These are phyloP conservation scores for Coniochaeta sp. DNA, from an alignment of 2,329 filamentous ascomycete species.

Conservation along the genomic window DNA sequence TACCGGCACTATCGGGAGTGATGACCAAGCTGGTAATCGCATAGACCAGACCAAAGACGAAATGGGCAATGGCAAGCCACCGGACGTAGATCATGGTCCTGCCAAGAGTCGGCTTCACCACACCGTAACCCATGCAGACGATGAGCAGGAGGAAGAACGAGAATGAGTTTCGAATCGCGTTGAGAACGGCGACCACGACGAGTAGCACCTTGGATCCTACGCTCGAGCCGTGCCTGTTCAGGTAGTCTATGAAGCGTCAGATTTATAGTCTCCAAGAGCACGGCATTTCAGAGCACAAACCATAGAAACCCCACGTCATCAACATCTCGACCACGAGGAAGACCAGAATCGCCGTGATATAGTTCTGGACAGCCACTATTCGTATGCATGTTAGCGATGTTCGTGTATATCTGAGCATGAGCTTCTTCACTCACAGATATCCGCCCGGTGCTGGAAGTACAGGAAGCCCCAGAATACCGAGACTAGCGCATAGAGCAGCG, in stretches of 20 bases:
- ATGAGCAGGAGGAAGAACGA: constrained; percentile 97
- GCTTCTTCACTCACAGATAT: constrained; percentile 59
- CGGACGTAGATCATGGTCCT: constrained; percentile 93
- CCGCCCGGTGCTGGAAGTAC: constrained; percentile 87
- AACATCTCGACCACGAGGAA: constrained; percentile 95
- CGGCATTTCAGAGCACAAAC: constrained; percentile 31
- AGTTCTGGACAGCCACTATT: constrained; percentile 89
- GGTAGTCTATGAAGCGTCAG: constrained; percentile 57
- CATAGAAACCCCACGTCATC: constrained; percentile 98
- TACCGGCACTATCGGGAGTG: constrained; percentile 75
- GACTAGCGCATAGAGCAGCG: constrained; percentile 86
- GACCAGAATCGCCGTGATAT: constrained; percentile 92
- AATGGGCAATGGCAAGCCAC: constrained; percentile 84
- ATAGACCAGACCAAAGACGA: constrained; percentile 91
- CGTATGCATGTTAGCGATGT: background rate
- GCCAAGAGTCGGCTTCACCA: constrained; percentile 88
- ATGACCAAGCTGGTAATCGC: constrained; percentile 83
- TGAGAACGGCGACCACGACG: constrained; percentile 85
- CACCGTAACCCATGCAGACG: constrained; percentile 98
- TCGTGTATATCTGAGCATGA: background rate
- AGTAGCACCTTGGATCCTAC: constrained; percentile 77
- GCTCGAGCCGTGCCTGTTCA: constrained; percentile 84
- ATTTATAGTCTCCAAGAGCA: background rate
- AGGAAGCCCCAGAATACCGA: constrained; percentile 87
- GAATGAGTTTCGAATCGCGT: constrained; percentile 92